These are phyloP conservation scores for Monosporascus sp. DNA, from an alignment of 2,329 filamentous ascomycete genomes.

Conservation along the genomic window DNA sequence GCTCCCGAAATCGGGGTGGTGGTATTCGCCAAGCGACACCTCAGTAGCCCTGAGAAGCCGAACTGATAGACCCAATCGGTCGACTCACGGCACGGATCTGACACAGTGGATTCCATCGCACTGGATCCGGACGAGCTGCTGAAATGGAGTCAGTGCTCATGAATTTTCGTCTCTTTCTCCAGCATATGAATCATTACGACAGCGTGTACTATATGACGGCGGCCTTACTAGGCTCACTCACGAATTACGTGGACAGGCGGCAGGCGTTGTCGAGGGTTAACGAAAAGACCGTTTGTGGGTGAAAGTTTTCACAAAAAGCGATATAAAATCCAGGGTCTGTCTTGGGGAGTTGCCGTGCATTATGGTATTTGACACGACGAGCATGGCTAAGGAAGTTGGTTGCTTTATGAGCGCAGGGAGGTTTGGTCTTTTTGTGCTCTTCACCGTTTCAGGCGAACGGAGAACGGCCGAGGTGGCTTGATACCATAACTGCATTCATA, in stretches of 20 bases:
- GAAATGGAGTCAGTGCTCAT: neutral
- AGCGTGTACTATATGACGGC: neutral
- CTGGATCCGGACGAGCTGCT: no score
- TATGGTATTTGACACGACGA: neutral
- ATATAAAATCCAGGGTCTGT: neutral
- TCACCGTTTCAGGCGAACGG: neutral
- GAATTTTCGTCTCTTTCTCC: neutral
- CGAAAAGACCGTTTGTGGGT: neutral
- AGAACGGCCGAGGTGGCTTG: neutral
- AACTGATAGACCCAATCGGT: no score
- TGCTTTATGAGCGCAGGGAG: neutral
- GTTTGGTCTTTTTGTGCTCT: neutral
- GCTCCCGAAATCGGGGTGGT: slow-evolving; percentile 32
- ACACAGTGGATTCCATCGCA: neutral
- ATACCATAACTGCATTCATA: neutral
- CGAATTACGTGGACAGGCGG: neutral
- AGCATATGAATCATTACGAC: neutral
- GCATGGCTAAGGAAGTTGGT: neutral
- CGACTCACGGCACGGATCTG: neutral
- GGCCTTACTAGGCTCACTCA: neutral
- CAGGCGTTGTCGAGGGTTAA: neutral
- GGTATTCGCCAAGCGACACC: slow-evolving; percentile 13
- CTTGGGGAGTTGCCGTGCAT: neutral
- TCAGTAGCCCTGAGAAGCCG: slow-evolving; percentile 11
- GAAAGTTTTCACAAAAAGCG: neutral